Evolutionary conservation across 2,329 filamentous ascomycete species (phyloP), one percentile per base, ranked within the genome.

Genomic region (Zalaria sp.): DNA sequence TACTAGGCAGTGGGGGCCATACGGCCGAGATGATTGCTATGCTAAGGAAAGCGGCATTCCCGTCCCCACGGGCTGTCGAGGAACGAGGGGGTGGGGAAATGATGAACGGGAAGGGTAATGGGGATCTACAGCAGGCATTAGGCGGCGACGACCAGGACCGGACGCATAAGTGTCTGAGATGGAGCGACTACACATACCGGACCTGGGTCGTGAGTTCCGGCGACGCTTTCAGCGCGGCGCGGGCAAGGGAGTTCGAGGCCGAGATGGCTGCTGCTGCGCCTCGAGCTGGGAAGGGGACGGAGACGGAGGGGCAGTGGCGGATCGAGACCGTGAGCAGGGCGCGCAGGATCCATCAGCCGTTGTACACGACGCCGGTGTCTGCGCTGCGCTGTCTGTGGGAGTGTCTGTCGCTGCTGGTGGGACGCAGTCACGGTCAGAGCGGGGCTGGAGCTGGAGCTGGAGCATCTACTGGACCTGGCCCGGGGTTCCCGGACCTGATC

Each of bases 1-100:
- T 96, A 26, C 80, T 96, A 25, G 91, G 91, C 40, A 93, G 84
- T 3, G 91, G 91, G 28, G 91, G 91, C 1, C 91, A 98, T 63
- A 95, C 91, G 0, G 80, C 86, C 38, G 91, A 98, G 62, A 93
- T 98, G 83, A 71, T 94, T 47, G 78, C 81, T 54, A 83, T 95
- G 67, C 75, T 98, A 51, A 66, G 69, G 50, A 73, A 72, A 49
- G 74, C 73, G 54, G 29, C 29, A 32, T 2, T 7, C 7, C 29
- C 29, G 29, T 32, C 29, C 29, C 7, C 7, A 7, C 29, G 29
- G 3, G n/a, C 29, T 7, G 29, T 32, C 18, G 18, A n/a, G 8
- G 37, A 37, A 39, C 9, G 11, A 27, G 25, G 25, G 4, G 27
- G n/a, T 7, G 10, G 18, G 4, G 31, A 11, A 4, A 8, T 25